A percentile compares a stretch with the other conserved stretches of the same genome.
phyloP scores from a whole-genome alignment of 306 rosid genomes.

The Trifolium dubium region DNA sequence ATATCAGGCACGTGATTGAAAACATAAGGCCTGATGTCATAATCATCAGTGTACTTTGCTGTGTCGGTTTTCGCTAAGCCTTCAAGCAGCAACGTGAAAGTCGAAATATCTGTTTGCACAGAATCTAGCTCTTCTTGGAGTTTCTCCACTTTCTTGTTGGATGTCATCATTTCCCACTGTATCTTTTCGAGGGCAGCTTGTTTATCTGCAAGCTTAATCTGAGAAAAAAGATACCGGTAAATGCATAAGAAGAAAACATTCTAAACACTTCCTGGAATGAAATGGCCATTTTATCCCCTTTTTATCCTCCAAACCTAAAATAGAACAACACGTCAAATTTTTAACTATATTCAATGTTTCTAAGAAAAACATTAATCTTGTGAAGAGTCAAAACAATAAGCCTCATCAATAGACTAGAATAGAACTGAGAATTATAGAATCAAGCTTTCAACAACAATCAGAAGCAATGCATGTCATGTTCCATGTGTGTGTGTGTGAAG shows the following conservation, averaged over 20 bases:
- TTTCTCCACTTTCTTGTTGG: conserved; percentile 57
- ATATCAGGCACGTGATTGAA: conserved; percentile 37
- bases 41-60: conserved; percentile 39
- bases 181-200: conserved; percentile 91
- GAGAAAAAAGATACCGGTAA: conserved; percentile 23
- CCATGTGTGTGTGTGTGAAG: conserved; percentile 25
- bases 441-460: conserved; percentile 15
- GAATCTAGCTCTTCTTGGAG: conserved; percentile 50
- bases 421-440: conserved; percentile 26
- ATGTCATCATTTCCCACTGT: conserved; percentile 86
- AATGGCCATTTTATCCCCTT: background rate
- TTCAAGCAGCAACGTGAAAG: conserved; percentile 60
- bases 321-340: conserved; percentile 26
- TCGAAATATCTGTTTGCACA: conserved; percentile 49
- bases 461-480: conserved; percentile 10
- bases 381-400: conserved; percentile 17
- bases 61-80: conserved; percentile 62
- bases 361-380: conserved; percentile 9
- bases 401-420: conserved; percentile 10
- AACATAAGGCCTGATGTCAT: conserved; percentile 45
- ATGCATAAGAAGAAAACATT: conserved; percentile 16
- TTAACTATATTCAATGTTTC: conserved; percentile 1
- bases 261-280: conserved; percentile 1
- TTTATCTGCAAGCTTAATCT: conserved; percentile 97
- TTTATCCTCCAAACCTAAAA: background rate